Percentiles rank a stretch among this genome's conserved stretches.
Conservation (phyloP, 2,329 filamentous ascomycete species). For the Chlorencoelia australis region DNA sequence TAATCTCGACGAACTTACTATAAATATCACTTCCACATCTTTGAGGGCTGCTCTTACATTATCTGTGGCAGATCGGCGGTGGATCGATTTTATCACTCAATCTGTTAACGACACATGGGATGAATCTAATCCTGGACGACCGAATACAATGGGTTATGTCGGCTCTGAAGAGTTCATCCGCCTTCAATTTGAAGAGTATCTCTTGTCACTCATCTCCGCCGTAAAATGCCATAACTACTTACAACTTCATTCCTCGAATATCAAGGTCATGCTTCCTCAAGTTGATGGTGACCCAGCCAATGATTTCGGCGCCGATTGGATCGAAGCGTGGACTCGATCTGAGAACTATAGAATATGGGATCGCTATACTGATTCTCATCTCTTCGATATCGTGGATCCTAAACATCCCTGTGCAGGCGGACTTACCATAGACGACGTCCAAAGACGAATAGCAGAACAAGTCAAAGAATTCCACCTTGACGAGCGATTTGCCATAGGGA, state of each 20-base stretch:
- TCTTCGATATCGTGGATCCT: constrained; percentile 92
- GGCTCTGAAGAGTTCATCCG: constrained; percentile 97
- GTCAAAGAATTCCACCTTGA: constrained; percentile 91
- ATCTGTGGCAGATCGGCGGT: constrained; percentile 79
- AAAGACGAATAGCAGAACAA: constrained; percentile 80
- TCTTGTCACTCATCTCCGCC: constrained; percentile 76
- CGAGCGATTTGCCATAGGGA: constrained; percentile 73
- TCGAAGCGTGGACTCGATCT: constrained; percentile 78
- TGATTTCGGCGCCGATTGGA: constrained; percentile 78
- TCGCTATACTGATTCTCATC: constrained; percentile 66
- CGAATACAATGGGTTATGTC: constrained; percentile 90
- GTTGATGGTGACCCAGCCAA: constrained; percentile 73
- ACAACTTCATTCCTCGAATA: constrained; percentile 40
- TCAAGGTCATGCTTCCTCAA: constrained; percentile 51
- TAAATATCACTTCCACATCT: constrained; percentile 74
- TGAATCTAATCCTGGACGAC: constrained; percentile 73
- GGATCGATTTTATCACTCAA: constrained; percentile 93
- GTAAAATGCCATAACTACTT: constrained; percentile 80
- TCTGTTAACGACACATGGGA: constrained; percentile 97
- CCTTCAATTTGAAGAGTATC: constrained; percentile 93
- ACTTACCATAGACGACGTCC: constrained; percentile 87
- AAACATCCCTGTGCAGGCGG: constrained; percentile 89
- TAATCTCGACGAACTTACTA: constrained; percentile 82
- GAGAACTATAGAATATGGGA: constrained; percentile 91
- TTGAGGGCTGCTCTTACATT: constrained; percentile 66